phyloP scores from a whole-genome alignment of 78 protist genomes.

The slime mould (Dictyostelium discoideum) region DNA sequence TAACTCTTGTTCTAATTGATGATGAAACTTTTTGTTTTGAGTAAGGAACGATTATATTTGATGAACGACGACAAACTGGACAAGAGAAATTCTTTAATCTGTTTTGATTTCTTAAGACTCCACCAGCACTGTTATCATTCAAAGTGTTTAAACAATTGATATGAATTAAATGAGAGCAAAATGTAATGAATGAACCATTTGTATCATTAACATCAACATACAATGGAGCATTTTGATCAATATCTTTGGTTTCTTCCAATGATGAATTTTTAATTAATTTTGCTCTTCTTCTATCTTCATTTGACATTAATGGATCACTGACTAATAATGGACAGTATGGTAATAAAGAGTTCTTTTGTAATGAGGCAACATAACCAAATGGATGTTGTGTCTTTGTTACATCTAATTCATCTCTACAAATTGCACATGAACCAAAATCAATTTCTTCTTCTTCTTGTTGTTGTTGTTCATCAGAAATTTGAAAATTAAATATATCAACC shows the following conservation, averaged over 20 bases:
- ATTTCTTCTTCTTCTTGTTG: background rate
- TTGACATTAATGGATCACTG: background rate
- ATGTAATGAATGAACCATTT: slow-evolving; percentile 15
- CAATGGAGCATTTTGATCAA: background rate
- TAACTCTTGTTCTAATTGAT: background rate
- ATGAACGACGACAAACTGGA: slow-evolving; percentile 29
- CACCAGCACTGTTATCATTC: background rate
- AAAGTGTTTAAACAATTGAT: background rate
- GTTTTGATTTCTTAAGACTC: background rate
- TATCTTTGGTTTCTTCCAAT: background rate
- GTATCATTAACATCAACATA: slow-evolving; percentile 9
- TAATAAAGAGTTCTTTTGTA: slow-evolving; percentile 35
- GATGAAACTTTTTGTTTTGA: slow-evolving; percentile 15
- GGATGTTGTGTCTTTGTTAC: background rate
- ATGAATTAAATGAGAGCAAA: slow-evolving; percentile 55
- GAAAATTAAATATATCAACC: background rate
- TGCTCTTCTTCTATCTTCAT: background rate
- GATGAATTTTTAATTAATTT: background rate
- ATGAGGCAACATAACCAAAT: slow-evolving; percentile 31
- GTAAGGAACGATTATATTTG: slow-evolving; percentile 13
- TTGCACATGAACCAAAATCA: slow-evolving; percentile 37
- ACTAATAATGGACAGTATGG: slow-evolving; percentile 2
- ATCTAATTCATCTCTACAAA: slow-evolving; percentile 20
- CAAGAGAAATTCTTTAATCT: background rate
- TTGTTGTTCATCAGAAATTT: background rate